phyloP scores from a whole-genome alignment of 768 basidiomycete genomes.

The Hericium erinaceus region DNA sequence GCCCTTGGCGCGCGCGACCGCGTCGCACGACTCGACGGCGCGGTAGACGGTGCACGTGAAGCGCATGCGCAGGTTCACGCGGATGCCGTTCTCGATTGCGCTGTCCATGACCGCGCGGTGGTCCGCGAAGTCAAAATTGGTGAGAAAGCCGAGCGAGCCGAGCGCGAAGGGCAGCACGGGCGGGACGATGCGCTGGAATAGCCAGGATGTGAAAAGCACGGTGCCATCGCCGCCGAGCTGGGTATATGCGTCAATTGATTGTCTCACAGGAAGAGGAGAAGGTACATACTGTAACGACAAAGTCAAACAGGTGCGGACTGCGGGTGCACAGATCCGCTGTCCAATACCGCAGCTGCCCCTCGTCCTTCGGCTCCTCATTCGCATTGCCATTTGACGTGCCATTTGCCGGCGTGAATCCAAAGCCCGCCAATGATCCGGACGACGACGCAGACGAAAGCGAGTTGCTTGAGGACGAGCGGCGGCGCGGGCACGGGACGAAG shows the following conservation, averaged over 20 bases:
- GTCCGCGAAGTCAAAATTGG: constrained; percentile 90
- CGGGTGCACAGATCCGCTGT: constrained; percentile 91
- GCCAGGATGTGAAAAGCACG: constrained; percentile 97
- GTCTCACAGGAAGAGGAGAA: neutral
- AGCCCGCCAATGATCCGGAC: neutral
- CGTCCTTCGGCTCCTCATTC: constrained; percentile 54
- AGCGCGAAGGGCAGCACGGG: constrained; percentile 96
- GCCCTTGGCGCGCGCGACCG: constrained; percentile 29
- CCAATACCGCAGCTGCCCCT: constrained; percentile 96
- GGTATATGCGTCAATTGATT: neutral
- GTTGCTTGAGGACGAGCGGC: constrained; percentile 61
- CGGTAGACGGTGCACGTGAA: constrained; percentile 99
- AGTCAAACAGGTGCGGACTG: constrained; percentile 90
- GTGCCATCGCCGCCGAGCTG: constrained; percentile 98
- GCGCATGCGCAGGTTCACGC: constrained; percentile 96
- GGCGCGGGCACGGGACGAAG: constrained; percentile 69
- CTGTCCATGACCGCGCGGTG: constrained; percentile 80
- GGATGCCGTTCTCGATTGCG: constrained; percentile 85
- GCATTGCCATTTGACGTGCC: constrained; percentile 25
- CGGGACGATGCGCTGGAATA: constrained; percentile 98
- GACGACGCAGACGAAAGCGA: constrained; percentile 47
- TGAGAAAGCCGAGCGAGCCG: constrained; percentile 95
- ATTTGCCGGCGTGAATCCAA: constrained; percentile 27
- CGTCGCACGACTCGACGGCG: constrained; percentile 61
- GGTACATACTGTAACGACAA: constrained; percentile 83